Base-by-base conservation (phyloP, 805 yeast species). In the Osmozyma mogii region DNA sequence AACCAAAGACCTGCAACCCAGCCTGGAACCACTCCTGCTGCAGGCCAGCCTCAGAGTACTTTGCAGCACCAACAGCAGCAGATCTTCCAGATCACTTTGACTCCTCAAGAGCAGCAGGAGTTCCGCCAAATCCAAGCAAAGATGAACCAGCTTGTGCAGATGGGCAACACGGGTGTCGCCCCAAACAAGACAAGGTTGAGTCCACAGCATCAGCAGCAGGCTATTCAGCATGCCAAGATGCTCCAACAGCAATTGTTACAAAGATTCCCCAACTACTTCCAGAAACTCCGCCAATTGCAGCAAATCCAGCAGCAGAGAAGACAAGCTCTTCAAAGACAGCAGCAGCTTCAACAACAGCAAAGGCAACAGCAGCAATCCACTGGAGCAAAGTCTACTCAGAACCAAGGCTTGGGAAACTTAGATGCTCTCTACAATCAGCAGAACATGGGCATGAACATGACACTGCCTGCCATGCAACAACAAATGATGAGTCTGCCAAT, bases 41-140 rank as follows among this genome's bases (percentile, higher is more conserved):
- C 15, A 9, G 17, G 17, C 5, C 7, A 33, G 11, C 34, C 30
- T 20, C 43, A 38, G 21, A 32, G 51, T 1, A 37, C 50, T n/a
- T 49, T 48, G 27, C 67, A 59, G 34, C 65, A 58, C 29, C 67
- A 61, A 29, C 68, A 63, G 30, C 68, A 63, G 39, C 68, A 63
- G 34, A 56, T 63, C n/a, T 62, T 63, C 56, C 68, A 59, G 29
- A 54, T 41, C 34, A 45, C 64, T 8, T 49, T 63, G 26, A 43
- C 59, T 3, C 59, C 66, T 1, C 61, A 61, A 31, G 69, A 63
- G 33, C 70, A 63, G 32, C 64, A 56, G 28, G 40, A 50, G 4
- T 63, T 59, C 49, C 53, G 59, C 33, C 68, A 61, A 28, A 41
- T 58, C 31, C 70, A 63, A 36, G 38, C 52, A 2, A 48, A 58